Conservation (phyloP, 306 rosid genomes). For the Prosopis cineraria region DNA sequence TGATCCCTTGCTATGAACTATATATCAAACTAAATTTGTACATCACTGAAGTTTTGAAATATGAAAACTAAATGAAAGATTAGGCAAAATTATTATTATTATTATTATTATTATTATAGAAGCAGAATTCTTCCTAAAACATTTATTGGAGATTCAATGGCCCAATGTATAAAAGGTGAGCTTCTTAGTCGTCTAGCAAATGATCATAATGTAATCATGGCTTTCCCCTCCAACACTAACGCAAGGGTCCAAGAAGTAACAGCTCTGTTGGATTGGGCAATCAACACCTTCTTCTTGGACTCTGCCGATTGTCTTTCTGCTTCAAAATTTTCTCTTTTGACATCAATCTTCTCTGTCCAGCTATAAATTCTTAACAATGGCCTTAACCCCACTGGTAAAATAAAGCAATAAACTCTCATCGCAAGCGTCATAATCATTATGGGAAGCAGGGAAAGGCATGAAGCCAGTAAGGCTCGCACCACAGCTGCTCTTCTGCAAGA, state of each 20-base stretch:
- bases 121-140: not conserved
- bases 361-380: constrained; percentile 41
- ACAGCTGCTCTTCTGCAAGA: constrained; percentile 88
- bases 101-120: not conserved
- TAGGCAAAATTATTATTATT: not conserved
- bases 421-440: constrained; percentile 27
- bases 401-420: constrained; percentile 21
- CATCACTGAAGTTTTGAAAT: not conserved
- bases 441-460: constrained; percentile 61
- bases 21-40: not conserved
- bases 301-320: constrained; percentile 71
- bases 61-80: not conserved
- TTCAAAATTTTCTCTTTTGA: constrained; percentile 18
- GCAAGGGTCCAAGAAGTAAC: constrained; percentile 28
- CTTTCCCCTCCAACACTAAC: constrained; percentile 42
- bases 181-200: not conserved
- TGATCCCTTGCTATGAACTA: not conserved
- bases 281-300: constrained; percentile 72
- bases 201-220: constrained; percentile 19
- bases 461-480: constrained; percentile 47
- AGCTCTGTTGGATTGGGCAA: constrained; percentile 65
- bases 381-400: constrained; percentile 27
- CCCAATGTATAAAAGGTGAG: not conserved
- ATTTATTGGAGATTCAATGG: not conserved
- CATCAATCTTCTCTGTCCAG: not conserved